Evolutionary conservation across 2,329 filamentous ascomycete species (phyloP), one percentile per base, ranked within the genome.

Genomic region (Arthrobotrys sinensis): DNA sequence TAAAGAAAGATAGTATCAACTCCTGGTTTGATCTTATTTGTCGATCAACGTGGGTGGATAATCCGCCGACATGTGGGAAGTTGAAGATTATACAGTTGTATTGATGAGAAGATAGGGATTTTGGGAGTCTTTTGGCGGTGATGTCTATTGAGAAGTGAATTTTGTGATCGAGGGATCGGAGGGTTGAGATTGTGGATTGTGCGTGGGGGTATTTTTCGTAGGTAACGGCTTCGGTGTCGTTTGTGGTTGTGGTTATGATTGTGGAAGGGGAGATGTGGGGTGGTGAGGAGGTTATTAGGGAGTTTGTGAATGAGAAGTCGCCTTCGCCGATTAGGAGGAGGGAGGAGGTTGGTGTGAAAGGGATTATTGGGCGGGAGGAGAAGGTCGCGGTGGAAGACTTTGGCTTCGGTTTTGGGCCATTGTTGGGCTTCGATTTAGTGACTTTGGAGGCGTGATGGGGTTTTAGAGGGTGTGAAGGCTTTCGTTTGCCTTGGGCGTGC

Each of bases 1-100:
- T 72, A 11, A 78, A 43, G 11, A 78, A 78, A 0, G 75, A 32
- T 2, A 78, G 52, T 1, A 78, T 46, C 1, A 78, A 50, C 48
- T 76, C 55, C 85, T 97, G 94, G 85, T 99, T 98, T 84, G 93
- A 90, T 71, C 96, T 90, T 12, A 97, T 94, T 85, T 99, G 96
- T 40, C 96, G 88, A 86, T 97, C 97, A 70, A 97, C 92, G 85
- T 98, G 94, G 81, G 92, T 98, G 80, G 90, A 92, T 82, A 96
- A 91, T 53, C 96, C 96, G 80, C 96, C 96, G 2, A 96, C 92
- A 86, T 99, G 96, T 40, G 96, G 96, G 85, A 99, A 99, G 87
- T 97, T 97, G 89, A 98, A 99, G 80, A 95, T 87, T 79, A 98
- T 91, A 71, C 90, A 88, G 84, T 97, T 91, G 87, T 92, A 94